Percentiles rank a stretch among this genome's conserved stretches.
phyloP scores from a whole-genome alignment of 2,329 filamentous ascomycete species.

The Colletotrichum sublineola region DNA sequence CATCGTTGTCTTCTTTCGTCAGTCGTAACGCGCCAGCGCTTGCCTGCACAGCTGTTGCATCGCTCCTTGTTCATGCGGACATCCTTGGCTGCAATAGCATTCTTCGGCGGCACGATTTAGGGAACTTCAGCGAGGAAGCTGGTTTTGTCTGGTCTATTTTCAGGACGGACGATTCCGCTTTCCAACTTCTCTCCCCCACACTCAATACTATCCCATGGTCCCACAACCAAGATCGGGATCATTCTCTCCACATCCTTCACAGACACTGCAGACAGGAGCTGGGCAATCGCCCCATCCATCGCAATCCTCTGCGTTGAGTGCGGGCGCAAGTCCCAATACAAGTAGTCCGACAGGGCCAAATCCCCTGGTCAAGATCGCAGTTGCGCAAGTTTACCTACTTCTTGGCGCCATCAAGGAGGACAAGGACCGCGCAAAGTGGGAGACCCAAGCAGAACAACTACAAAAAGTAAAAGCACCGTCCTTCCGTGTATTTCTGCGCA shows the following conservation, averaged over 20 bases:
- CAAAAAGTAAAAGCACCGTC: conserved; percentile 75
- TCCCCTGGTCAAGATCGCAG: conserved; percentile 90
- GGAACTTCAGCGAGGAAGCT: conserved; percentile 31
- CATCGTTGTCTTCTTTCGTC: not conserved
- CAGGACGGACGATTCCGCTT: conserved; percentile 38
- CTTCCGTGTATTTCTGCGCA: conserved; percentile 25
- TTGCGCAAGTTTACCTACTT: conserved; percentile 94
- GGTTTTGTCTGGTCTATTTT: conserved; percentile 30
- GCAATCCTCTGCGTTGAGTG: conserved; percentile 68
- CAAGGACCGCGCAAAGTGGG: conserved; percentile 91
- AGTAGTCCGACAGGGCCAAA: conserved; percentile 73
- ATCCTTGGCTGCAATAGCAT: conserved; percentile 15
- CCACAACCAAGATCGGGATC: conserved; percentile 73
- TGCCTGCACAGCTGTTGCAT: conserved; percentile 8
- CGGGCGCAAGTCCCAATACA: conserved; percentile 72
- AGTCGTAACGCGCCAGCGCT: conserved; percentile 4
- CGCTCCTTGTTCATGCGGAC: conserved; percentile 25
- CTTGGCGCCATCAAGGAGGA: conserved; percentile 96
- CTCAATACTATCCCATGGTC: conserved; percentile 61
- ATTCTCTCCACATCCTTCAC: conserved; percentile 73
- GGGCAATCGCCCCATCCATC: conserved; percentile 70
- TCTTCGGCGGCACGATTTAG: conserved; percentile 23
- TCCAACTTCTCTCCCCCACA: conserved; percentile 13
- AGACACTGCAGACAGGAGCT: conserved; percentile 68
- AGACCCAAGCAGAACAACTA: conserved; percentile 90